Evolutionary conservation across 2,329 filamentous ascomycete genomes (phyloP).

Genomic region (Xylaria sp.): DNA sequence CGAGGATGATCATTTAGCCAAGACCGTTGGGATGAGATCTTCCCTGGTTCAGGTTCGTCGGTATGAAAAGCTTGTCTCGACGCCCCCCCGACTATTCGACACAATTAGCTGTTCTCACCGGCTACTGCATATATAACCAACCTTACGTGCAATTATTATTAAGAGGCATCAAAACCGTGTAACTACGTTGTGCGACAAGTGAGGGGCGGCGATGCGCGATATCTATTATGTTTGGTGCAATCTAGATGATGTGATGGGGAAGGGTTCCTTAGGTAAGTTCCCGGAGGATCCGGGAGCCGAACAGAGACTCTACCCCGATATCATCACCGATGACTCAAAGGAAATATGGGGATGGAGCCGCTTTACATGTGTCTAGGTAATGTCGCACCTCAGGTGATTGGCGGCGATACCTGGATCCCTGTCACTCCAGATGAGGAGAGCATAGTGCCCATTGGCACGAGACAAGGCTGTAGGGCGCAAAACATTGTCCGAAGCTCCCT

Average conservation of each 20-base stretch:
- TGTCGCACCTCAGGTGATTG: neutral
- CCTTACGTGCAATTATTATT: neutral
- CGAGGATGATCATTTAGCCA: neutral
- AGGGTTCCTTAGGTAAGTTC: conserved; percentile 2
- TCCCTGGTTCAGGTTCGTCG: neutral
- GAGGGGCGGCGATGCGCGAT: neutral
- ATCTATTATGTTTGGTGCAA: conserved; percentile 11
- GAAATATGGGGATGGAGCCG: neutral
- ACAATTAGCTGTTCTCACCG: neutral
- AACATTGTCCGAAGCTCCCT: neutral
- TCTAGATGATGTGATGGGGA: conserved; percentile 8
- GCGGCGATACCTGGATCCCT: neutral
- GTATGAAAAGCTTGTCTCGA: conserved; percentile 7
- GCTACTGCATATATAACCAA: neutral
- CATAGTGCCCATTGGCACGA: neutral
- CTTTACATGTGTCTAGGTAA: neutral
- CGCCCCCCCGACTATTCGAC: neutral
- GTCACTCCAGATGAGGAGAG: neutral
- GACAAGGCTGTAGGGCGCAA: conserved; percentile 16
- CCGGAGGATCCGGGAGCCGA: conserved; percentile 24
- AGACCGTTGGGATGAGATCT: neutral
- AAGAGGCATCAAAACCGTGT: neutral
- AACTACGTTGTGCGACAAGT: conserved; percentile 9
- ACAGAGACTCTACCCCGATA: conserved; percentile 11
- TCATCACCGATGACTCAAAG: conserved; percentile 31